Conservation (phyloP, 495 filamentous ascomycete species). For the Penicillium coprophilum region DNA sequence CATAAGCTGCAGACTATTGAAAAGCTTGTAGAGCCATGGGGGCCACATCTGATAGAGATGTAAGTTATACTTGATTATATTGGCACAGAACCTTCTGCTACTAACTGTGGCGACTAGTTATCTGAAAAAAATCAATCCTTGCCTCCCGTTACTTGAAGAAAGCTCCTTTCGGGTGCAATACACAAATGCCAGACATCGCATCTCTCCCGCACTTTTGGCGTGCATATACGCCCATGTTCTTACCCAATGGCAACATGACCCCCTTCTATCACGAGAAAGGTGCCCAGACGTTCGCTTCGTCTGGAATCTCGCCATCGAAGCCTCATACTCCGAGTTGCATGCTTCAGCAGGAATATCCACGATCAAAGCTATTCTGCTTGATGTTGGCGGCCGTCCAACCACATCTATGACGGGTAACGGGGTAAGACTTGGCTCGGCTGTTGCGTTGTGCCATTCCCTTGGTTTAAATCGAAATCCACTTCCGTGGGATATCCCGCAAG, state of each 20-base stretch:
- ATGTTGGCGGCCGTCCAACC: conserved; percentile 16
- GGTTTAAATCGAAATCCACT: conserved; percentile 16
- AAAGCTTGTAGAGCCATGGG: conserved; percentile 19
- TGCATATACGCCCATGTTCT: conserved; percentile 14
- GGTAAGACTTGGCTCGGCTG: conserved; percentile 11
- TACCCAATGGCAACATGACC: conserved; percentile 11
- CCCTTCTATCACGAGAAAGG: conserved; percentile 8
- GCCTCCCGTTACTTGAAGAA: conserved; percentile 12
- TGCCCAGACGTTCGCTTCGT: conserved; percentile 15
- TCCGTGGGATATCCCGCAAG: conserved; percentile 16
- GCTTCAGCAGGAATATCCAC: conserved; percentile 16
- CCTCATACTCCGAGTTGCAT: conserved; percentile 11
- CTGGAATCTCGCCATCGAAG: conserved; percentile 15
- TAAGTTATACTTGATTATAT: background rate
- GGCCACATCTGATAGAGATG: conserved; percentile 7
- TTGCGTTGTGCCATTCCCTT: conserved; percentile 14
- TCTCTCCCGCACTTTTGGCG: conserved; percentile 14
- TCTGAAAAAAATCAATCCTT: conserved; percentile 14
- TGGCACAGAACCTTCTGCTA: background rate
- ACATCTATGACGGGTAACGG: conserved; percentile 19
- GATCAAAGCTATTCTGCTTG: conserved; percentile 13
- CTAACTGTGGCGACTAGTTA: conserved; percentile 4
- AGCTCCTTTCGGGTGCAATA: conserved; percentile 12
- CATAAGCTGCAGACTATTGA: conserved; percentile 17
- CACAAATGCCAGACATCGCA: conserved; percentile 13